A percentile compares a stretch with the other conserved stretches of the same genome.
phyloP scores from a whole-genome alignment of 345 rosid genomes.

The Sonneratia caseolaris region DNA sequence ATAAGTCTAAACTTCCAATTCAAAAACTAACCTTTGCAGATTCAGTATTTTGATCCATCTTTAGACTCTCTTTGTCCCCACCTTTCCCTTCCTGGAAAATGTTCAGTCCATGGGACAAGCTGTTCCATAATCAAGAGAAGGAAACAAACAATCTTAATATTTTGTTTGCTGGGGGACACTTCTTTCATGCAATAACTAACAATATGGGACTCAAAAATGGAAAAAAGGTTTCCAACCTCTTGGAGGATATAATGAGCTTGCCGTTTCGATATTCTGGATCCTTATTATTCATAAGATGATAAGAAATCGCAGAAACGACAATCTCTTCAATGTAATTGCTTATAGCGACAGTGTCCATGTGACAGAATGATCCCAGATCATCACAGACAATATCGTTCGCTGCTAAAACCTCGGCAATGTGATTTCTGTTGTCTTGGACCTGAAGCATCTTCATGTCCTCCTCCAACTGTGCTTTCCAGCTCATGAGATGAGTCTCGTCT shows the following conservation, averaged over 20 bases:
- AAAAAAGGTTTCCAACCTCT: constrained; percentile 36
- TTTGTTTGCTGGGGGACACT: not conserved
- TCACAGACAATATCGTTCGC: constrained; percentile 88
- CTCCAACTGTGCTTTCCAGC: constrained; percentile 78
- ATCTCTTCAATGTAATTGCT: constrained; percentile 77
- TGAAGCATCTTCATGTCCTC: constrained; percentile 79
- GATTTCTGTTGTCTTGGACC: constrained; percentile 82
- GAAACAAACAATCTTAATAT: not conserved
- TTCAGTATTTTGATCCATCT: constrained; percentile 70
- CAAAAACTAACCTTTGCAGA: constrained; percentile 45
- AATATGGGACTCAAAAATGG: not conserved
- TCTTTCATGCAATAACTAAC: not conserved
- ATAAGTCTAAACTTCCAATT: not conserved
- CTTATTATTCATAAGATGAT: constrained; percentile 65
- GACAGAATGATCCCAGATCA: constrained; percentile 73
- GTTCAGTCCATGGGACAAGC: constrained; percentile 89
- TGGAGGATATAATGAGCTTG: constrained; percentile 81
- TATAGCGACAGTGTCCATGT: constrained; percentile 59
- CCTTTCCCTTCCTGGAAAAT: constrained; percentile 81
- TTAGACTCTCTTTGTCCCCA: constrained; percentile 49
- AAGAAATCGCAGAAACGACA: constrained; percentile 71
- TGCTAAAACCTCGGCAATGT: constrained; percentile 84
- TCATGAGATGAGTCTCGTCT: constrained; percentile 58
- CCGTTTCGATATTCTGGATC: constrained; percentile 91
- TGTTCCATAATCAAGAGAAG: constrained; percentile 24